These are phyloP conservation scores for Sugiyamaella lignohabitans DNA, from an alignment of 805 yeast species.

Conservation along the genomic window DNA sequence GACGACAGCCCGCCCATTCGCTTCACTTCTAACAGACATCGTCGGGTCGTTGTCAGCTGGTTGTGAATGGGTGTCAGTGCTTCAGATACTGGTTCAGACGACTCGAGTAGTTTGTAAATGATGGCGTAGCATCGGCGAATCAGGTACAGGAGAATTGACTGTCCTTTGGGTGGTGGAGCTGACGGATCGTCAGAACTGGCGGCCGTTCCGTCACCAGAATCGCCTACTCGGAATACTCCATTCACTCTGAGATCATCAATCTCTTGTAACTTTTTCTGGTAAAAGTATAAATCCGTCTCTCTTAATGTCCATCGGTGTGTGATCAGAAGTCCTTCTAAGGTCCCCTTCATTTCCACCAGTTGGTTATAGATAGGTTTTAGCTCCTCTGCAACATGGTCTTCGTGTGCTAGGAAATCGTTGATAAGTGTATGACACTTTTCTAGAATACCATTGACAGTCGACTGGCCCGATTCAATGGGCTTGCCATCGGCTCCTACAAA, in stretches of 20 bases:
- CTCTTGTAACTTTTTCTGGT: conserved; percentile 64
- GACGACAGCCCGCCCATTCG: conserved; percentile 88
- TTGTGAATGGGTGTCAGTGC: conserved; percentile 90
- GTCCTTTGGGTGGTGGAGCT: conserved; percentile 18
- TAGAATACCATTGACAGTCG: conserved; percentile 37
- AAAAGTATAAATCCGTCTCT: conserved; percentile 85
- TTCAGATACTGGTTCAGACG: conserved; percentile 93
- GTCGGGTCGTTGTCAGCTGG: conserved; percentile 83
- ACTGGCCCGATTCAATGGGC: conserved; percentile 25
- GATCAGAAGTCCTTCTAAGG: conserved; percentile 73
- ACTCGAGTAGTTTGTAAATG: conserved; percentile 80
- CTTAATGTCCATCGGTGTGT: conserved; percentile 97
- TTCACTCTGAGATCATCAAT: conserved; percentile 68
- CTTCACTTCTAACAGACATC: conserved; percentile 83
- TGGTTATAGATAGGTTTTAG: conserved; percentile 57
- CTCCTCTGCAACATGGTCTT: conserved; percentile 38
- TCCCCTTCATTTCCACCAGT: conserved; percentile 58
- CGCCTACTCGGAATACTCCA: conserved; percentile 47
- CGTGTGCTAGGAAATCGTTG: conserved; percentile 54
- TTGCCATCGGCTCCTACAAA: conserved; percentile 34
- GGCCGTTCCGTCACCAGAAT: conserved; percentile 20
- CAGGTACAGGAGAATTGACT: conserved; percentile 58
- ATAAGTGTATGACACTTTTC: conserved; percentile 78
- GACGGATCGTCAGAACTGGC: conserved; percentile 17
- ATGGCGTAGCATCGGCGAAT: conserved; percentile 87